Evolutionary conservation across 352 stramenopile genomes (phyloP).

Genomic region (Globisporangium paddicum): DNA sequence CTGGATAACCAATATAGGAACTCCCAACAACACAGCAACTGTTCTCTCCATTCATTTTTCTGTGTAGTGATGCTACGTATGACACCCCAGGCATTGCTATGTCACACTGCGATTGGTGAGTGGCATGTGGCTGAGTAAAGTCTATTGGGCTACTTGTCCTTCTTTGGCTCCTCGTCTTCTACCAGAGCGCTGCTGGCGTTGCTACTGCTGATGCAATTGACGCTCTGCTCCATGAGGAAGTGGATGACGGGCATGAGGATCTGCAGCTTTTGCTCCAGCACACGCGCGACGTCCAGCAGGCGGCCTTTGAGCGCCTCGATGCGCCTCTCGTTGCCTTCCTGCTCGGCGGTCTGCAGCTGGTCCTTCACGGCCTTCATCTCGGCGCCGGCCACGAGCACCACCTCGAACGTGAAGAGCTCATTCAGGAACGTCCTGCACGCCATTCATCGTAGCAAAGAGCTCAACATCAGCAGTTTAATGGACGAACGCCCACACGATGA

Average conservation of each 20-base stretch:
- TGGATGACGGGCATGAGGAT: conserved; percentile 49
- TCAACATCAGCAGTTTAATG: background rate
- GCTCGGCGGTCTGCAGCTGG: conserved; percentile 38
- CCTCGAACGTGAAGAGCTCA: conserved; percentile 60
- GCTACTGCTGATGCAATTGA: conserved; percentile 35
- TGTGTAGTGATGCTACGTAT: background rate
- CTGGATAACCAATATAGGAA: conserved; percentile 31
- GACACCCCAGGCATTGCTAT: too few relatives aligned
- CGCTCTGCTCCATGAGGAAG: conserved; percentile 55
- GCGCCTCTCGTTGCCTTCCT: conserved; percentile 40
- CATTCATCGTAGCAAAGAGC: background rate
- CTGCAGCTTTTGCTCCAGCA: conserved; percentile 56
- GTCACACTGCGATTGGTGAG: too few relatives aligned
- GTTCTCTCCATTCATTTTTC: background rate
- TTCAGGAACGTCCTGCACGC: conserved; percentile 47
- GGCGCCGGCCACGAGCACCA: conserved; percentile 53
- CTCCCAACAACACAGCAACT: conserved; percentile 8
- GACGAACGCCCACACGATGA: too few relatives aligned
- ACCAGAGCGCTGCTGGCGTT: conserved; percentile 7
- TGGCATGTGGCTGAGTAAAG: too few relatives aligned
- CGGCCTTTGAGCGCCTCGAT: conserved; percentile 45
- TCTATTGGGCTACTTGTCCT: conserved; percentile 31
- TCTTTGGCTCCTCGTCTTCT: conserved; percentile 27
- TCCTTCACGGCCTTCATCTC: conserved; percentile 60
- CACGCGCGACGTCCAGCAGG: conserved; percentile 43